Evolutionary conservation across 177 flowering plant genomes (phyloP).

Genomic region (Vitis hybrid): DNA sequence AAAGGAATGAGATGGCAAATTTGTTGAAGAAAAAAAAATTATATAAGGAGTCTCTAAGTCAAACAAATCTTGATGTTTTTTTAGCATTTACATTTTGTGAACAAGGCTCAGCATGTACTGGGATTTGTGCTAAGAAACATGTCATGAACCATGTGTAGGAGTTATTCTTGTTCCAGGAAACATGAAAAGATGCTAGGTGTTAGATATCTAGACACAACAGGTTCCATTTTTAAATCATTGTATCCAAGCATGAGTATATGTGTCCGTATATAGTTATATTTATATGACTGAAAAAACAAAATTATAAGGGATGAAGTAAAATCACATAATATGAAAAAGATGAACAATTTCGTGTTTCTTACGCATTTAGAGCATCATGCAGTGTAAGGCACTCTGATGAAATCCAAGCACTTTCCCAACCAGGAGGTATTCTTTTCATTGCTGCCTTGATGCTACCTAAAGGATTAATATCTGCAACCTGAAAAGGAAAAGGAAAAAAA

Average conservation of each 20-base stretch:
- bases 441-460: slow-evolving; percentile 64
- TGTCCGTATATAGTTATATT: neutral
- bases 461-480: slow-evolving; percentile 87
- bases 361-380: slow-evolving; percentile 80
- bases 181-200: neutral
- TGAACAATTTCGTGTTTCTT: slow-evolving; percentile 18
- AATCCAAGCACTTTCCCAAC: slow-evolving; percentile 73
- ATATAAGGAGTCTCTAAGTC: too few relatives aligned
- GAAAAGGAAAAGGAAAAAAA: slow-evolving; percentile 17
- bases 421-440: slow-evolving; percentile 74
- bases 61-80: too few relatives aligned
- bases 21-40: too few relatives aligned
- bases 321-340: slow-evolving; percentile 1
- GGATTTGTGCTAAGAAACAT: neutral
- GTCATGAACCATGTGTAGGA: neutral
- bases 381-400: slow-evolving; percentile 68
- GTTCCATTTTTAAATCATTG: neutral
- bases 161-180: neutral
- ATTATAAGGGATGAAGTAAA: neutral
- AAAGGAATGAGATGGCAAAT: too few relatives aligned
- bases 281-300: neutral
- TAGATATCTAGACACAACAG: neutral
- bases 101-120: neutral
- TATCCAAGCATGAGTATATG: neutral
- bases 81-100: too few relatives aligned